Conservation (phyloP, 805 yeast species). For the Metahyphopichia silvanorum region DNA sequence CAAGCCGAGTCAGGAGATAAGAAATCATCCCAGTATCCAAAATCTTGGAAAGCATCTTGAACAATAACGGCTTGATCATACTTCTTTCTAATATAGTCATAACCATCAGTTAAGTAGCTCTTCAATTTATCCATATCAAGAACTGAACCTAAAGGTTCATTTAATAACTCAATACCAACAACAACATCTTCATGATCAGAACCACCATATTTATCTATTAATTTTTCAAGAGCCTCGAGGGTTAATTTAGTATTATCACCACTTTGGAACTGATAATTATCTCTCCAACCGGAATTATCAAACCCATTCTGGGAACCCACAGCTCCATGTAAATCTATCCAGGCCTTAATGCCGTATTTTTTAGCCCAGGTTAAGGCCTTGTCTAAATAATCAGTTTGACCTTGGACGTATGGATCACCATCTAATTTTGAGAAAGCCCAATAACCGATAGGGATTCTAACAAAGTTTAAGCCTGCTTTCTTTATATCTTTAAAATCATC, state of each 20-base stretch:
- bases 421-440: conserved; percentile 75
- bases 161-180: conserved; percentile 78
- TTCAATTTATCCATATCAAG: conserved; percentile 58
- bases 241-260: conserved; percentile 54
- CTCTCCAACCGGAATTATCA: conserved; percentile 89
- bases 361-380: conserved; percentile 76
- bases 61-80: conserved; percentile 55
- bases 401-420: conserved; percentile 83
- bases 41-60: conserved; percentile 77
- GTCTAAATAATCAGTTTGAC: conserved; percentile 72
- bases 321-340: conserved; percentile 96
- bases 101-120: conserved; percentile 61
- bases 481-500: conserved; percentile 62
- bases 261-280: conserved; percentile 52
- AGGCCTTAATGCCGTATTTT: conserved; percentile 60
- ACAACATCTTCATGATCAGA: conserved; percentile 65
- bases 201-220: conserved; percentile 63
- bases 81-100: conserved; percentile 53
- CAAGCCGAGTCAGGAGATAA: conserved; percentile 41
- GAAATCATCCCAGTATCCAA: conserved; percentile 61
- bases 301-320: conserved; percentile 97
- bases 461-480: conserved; percentile 69
- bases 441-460: conserved; percentile 89
- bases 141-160: conserved; percentile 83
- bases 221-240: conserved; percentile 47